Percentiles rank a stretch among this genome's conserved stretches.
phyloP scores from a whole-genome alignment of 768 basidiomycete species.

The Pisolithus albus region DNA sequence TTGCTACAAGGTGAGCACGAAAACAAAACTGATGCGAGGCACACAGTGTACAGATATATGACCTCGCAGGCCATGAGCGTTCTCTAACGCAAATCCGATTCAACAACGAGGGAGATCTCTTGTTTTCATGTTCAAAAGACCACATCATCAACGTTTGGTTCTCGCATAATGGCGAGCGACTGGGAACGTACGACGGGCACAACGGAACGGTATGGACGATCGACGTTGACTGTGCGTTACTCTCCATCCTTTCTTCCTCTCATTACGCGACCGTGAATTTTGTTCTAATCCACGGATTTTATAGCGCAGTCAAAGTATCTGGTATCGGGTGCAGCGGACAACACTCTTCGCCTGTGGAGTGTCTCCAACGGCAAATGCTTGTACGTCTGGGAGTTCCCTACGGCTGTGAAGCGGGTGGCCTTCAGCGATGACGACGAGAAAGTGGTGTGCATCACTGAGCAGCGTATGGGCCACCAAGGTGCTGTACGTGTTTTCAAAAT shows the following conservation, averaged over 20 bases:
- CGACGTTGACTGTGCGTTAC: slow-evolving; percentile 84
- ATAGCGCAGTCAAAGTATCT: slow-evolving; percentile 78
- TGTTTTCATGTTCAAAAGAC: slow-evolving; percentile 96
- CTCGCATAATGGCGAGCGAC: slow-evolving; percentile 92
- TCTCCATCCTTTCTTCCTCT: neutral
- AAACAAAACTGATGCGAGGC: neutral
- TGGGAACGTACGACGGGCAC: slow-evolving; percentile 94
- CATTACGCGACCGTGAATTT: too few species aligned
- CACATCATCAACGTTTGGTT: slow-evolving; percentile 94
- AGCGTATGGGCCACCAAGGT: slow-evolving; percentile 90
- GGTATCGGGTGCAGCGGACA: slow-evolving; percentile 91
- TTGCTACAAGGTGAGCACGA: slow-evolving; percentile 54
- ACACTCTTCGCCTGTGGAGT: slow-evolving; percentile 84
- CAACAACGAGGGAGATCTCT: slow-evolving; percentile 91
- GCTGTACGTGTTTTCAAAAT: slow-evolving; percentile 88
- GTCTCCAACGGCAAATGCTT: slow-evolving; percentile 88
- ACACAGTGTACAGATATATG: slow-evolving; percentile 6
- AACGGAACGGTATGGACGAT: slow-evolving; percentile 97
- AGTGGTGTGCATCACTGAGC: slow-evolving; percentile 92
- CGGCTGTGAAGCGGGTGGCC: slow-evolving; percentile 91
- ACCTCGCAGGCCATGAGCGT: slow-evolving; percentile 80
- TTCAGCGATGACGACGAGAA: slow-evolving; percentile 82
- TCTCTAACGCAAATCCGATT: slow-evolving; percentile 97
- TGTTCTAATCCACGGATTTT: neutral
- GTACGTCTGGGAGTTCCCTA: slow-evolving; percentile 95